phyloP scores from a whole-genome alignment of 140 eudicot species.

The Stevia rebaudiana region DNA sequence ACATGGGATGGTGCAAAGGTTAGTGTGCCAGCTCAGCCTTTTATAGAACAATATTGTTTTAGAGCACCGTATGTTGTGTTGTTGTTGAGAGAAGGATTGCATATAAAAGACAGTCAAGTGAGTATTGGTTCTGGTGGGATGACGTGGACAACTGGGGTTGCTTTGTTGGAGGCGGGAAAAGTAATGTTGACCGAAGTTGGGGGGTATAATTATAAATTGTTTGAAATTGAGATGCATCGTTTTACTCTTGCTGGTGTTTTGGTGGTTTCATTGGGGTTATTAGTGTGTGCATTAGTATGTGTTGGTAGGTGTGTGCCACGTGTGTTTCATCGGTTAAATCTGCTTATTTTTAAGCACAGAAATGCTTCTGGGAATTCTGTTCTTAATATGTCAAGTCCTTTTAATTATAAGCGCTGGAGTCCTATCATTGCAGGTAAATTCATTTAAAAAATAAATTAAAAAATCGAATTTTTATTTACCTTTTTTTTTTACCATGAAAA shows the following conservation, averaged over 20 bases:
- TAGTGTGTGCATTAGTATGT: slow-evolving; percentile 42
- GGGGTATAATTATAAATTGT: slow-evolving; percentile 40
- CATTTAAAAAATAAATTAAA: no score
- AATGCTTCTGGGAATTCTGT: slow-evolving; percentile 44
- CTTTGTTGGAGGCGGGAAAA: slow-evolving; percentile 86
- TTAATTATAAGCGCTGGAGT: slow-evolving; percentile 80
- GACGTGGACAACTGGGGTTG: slow-evolving; percentile 99
- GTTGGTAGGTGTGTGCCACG: slow-evolving; percentile 43
- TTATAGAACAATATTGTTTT: slow-evolving; percentile 90
- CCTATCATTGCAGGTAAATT: slow-evolving; percentile 69
- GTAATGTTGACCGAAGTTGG: slow-evolving; percentile 33
- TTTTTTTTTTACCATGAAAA: neutral
- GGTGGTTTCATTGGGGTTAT: slow-evolving; percentile 43
- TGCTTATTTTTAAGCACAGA: slow-evolving; percentile 63
- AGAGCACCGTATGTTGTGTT: slow-evolving; percentile 85
- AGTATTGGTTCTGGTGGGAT: slow-evolving; percentile 90
- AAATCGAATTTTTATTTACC: no score
- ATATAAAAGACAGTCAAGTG: slow-evolving; percentile 63
- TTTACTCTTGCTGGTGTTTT: slow-evolving; percentile 43
- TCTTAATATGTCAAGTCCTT: slow-evolving; percentile 73
- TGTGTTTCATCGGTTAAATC: slow-evolving; percentile 41
- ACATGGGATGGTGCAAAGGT: slow-evolving; percentile 73
- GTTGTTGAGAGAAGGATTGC: slow-evolving; percentile 84
- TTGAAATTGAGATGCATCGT: slow-evolving; percentile 58
- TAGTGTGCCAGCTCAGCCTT: slow-evolving; percentile 94